These are phyloP conservation scores for Ceratorhiza oryzae-sativae DNA, from an alignment of 1,284 basidiomycete genomes.

Conservation along the genomic window DNA sequence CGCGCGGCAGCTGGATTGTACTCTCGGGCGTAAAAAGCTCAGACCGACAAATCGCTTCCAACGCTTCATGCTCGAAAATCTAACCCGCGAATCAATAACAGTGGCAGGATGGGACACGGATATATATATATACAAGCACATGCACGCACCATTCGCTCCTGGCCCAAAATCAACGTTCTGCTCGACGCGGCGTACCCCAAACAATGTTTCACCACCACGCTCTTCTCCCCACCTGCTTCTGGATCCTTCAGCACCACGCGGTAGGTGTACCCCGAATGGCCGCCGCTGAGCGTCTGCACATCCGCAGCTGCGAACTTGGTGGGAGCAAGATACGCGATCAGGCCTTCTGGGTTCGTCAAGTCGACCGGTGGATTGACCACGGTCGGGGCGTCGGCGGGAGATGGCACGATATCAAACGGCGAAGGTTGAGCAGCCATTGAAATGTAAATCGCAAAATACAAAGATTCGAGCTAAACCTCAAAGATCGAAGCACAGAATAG, in stretches of 20 bases:
- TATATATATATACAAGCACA: neutral
- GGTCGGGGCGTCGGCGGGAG: neutral
- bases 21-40: neutral
- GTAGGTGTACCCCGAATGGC: neutral
- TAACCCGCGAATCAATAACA: neutral
- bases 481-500: neutral
- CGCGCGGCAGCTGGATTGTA: slow-evolving; percentile 7
- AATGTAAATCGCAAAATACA: too few relatives aligned
- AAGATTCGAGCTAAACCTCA: too few relatives aligned
- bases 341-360: neutral
- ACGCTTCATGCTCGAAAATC: slow-evolving; percentile 21
- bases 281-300: neutral
- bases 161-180: neutral
- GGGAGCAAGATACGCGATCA: neutral
- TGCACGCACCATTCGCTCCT: slow-evolving; percentile 6
- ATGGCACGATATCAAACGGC: neutral
- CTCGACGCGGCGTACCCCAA: neutral
- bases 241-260: slow-evolving; percentile 2
- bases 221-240: neutral
- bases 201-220: slow-evolving; percentile 14
- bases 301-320: neutral
- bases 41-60: neutral
- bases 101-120: too few relatives aligned
- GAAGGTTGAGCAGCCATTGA: neutral
- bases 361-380: neutral